These are phyloP conservation scores for Nemophila menziesii DNA, from an alignment of 257 asterid species.

Conservation along the genomic window DNA sequence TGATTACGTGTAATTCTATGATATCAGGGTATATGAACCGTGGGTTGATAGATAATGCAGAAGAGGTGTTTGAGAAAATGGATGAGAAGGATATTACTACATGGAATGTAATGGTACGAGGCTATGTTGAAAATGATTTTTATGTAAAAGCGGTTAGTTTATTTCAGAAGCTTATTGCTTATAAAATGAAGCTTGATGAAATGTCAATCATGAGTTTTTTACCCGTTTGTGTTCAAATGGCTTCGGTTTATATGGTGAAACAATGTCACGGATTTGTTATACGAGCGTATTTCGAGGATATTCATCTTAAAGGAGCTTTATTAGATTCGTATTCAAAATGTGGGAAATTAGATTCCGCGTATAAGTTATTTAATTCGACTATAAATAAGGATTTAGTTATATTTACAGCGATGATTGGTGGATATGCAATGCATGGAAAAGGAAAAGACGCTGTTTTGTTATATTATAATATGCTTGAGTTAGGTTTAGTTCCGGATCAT, in stretches of 20 bases:
- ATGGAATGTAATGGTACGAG: slow-evolving; percentile 67
- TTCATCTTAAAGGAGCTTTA: slow-evolving; percentile 46
- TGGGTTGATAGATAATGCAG: slow-evolving; percentile 37
- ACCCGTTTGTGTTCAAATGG: slow-evolving; percentile 57
- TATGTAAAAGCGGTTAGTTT: slow-evolving; percentile 42
- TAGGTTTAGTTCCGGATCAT: slow-evolving; percentile 52
- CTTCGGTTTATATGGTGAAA: slow-evolving; percentile 51
- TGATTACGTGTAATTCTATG: slow-evolving; percentile 52
- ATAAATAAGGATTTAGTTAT: slow-evolving; percentile 48
- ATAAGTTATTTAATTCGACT: slow-evolving; percentile 47
- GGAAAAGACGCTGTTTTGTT: slow-evolving; percentile 46
- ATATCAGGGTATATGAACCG: slow-evolving; percentile 42
- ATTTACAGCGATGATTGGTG: slow-evolving; percentile 80
- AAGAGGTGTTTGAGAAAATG: slow-evolving; percentile 38
- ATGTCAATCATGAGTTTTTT: slow-evolving; percentile 53
- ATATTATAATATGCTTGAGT: slow-evolving; percentile 45
- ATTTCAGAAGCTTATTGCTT: slow-evolving; percentile 38
- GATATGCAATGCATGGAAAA: slow-evolving; percentile 82
- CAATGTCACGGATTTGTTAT: slow-evolving; percentile 62
- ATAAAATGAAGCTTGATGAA: slow-evolving; percentile 49
- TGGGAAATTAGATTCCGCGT: slow-evolving; percentile 50
- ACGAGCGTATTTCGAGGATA: slow-evolving; percentile 42
- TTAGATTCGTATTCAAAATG: slow-evolving; percentile 65
- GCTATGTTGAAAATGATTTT: slow-evolving; percentile 42
- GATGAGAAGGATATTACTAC: slow-evolving; percentile 49